A percentile compares a stretch with the other conserved stretches of the same genome.
Conservation (phyloP, 225 moss, liverwort and hornwort species). For the Anthoceros angustus region DNA sequence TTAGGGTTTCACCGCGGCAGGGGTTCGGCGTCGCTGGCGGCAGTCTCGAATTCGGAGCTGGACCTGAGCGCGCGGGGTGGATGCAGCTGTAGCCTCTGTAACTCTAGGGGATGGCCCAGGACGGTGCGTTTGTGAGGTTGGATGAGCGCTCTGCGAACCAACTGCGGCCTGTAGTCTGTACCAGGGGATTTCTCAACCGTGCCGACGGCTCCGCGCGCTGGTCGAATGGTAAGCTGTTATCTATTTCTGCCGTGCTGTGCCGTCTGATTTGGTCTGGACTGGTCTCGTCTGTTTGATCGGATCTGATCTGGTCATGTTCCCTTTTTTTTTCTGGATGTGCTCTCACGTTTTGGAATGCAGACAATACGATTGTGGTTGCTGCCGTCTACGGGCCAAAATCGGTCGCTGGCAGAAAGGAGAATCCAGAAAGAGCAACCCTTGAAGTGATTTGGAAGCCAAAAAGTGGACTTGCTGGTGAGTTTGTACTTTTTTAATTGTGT, state of each 20-base stretch:
- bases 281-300: too few species aligned
- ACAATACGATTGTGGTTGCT: constrained; percentile 65
- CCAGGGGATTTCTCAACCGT: constrained; percentile 56
- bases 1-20: too few species aligned
- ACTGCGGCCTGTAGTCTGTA: constrained; percentile 53
- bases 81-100: too few species aligned
- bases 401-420: constrained; percentile 58
- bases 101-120: background rate
- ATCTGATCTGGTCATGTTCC: background rate
- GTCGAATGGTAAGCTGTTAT: constrained; percentile 47
- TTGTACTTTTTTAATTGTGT: background rate
- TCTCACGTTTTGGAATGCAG: constrained; percentile 17
- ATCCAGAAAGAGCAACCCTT: constrained; percentile 69
- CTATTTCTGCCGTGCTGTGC: background rate
- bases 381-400: constrained; percentile 88
- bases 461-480: constrained; percentile 53
- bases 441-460: constrained; percentile 76
- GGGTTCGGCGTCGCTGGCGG: too few species aligned
- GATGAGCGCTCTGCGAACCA: constrained; percentile 36
- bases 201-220: constrained; percentile 88
- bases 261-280: background rate
- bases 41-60: too few species aligned
- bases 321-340: background rate
- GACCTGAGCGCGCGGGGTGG: too few species aligned
- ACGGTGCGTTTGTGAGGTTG: constrained; percentile 5